phyloP scores from a whole-genome alignment of 1,284 basidiomycete genomes.

The Cutaneotrichosporon sp. region DNA sequence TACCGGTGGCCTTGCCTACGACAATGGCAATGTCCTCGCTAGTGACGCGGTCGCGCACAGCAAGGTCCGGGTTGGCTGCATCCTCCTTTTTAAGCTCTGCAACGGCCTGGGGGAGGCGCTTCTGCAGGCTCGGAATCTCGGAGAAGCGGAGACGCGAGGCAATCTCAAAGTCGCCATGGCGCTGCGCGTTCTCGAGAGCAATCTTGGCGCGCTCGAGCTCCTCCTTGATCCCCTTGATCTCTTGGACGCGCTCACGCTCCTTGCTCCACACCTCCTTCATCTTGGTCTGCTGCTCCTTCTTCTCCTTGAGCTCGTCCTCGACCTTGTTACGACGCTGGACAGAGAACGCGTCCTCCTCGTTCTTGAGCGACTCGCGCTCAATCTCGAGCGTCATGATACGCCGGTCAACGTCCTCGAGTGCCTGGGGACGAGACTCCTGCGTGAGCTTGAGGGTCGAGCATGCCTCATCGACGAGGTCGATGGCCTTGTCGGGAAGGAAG shows the following conservation, averaged over 20 bases:
- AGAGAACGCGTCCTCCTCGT: slow-evolving; percentile 80
- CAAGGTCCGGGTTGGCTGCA: slow-evolving; percentile 56
- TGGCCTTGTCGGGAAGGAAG: slow-evolving; percentile 84
- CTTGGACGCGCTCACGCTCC: slow-evolving; percentile 73
- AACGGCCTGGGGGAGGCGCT: slow-evolving; percentile 62
- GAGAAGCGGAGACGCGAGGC: slow-evolving; percentile 79
- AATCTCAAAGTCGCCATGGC: slow-evolving; percentile 75
- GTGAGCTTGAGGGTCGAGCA: slow-evolving; percentile 82
- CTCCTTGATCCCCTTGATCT: slow-evolving; percentile 72
- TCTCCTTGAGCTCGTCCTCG: slow-evolving; percentile 61
- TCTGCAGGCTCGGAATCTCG: slow-evolving; percentile 77
- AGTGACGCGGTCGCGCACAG: slow-evolving; percentile 83
- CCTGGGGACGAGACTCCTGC: slow-evolving; percentile 86
- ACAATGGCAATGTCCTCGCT: slow-evolving; percentile 84
- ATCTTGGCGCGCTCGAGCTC: slow-evolving; percentile 79
- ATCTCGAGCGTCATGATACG: slow-evolving; percentile 85
- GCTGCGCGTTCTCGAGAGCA: slow-evolving; percentile 81
- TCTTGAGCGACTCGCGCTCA: slow-evolving; percentile 84
- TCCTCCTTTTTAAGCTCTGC: slow-evolving; percentile 62
- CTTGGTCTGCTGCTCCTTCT: slow-evolving; percentile 64
- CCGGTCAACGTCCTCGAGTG: slow-evolving; percentile 76
- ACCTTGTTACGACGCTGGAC: slow-evolving; percentile 68
- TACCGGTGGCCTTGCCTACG: slow-evolving; percentile 84
- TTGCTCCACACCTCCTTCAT: slow-evolving; percentile 70
- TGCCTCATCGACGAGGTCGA: slow-evolving; percentile 81